Base-by-base conservation (phyloP, 163 green algal genomes). In the Chlorella variabilis region DNA sequence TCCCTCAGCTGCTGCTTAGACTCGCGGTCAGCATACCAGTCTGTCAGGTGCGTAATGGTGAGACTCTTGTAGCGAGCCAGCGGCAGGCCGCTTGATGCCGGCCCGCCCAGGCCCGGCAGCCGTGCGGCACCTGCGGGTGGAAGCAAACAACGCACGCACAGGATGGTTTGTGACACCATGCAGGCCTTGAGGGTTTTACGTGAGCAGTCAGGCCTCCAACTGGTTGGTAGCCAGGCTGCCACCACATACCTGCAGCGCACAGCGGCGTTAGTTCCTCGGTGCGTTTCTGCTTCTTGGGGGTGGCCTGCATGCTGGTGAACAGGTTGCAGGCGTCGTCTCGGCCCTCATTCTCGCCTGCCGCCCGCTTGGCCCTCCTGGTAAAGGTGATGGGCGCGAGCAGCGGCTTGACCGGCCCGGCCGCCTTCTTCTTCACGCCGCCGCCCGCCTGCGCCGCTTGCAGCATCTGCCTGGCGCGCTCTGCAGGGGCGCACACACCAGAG, bases 231-330 rank as follows among this genome's bases (percentile, higher is more conserved):
- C n/a, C n/a, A n/a, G n/a, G n/a, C n/a, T n/a, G n/a, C n/a, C n/a
- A n/a, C n/a, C n/a, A n/a, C n/a, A n/a, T n/a, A n/a, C n/a, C n/a
- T n/a, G n/a, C n/a, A n/a, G n/a, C 54, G 5, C 4, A 27, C 7
- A 38, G 59, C 29, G 59, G 9, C 59, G 51, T 62, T 25, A n/a
- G 51, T 15, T 67, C 59, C 3, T 18, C 27, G 9, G 59, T 38
- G 73, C 73, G 39, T n/a, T n/a, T n/a, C 56, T 70, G 73, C 56
- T 70, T 70, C 73, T 80, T 80, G 54, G 73, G 73, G 15, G 71
- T 80, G 56, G 13, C 6, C 5, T 41, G 23, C 45, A 77, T 41
- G 69, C 45, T 36, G 45, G 33, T 51, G 21, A 38, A n/a, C 49
- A 68, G 49, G 23, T 1, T 13, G 34, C 25, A 29, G 11, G 45